Base-by-base conservation (phyloP, 2,329 filamentous ascomycete species). In the Talaromyces sp. region DNA sequence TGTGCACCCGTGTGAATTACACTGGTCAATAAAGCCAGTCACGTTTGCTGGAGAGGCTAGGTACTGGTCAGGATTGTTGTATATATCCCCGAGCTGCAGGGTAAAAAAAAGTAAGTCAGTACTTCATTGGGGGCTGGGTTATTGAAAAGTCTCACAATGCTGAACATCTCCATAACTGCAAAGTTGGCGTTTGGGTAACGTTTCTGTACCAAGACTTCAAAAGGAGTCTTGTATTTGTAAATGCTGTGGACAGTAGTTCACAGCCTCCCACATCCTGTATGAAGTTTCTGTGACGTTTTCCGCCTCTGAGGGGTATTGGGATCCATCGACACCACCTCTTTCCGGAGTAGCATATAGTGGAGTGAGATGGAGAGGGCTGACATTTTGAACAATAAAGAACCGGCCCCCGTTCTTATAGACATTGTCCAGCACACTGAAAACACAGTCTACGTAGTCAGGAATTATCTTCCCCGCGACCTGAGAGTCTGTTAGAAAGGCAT, bases 321-420 rank as follows among this genome's bases (percentile, higher is more conserved):
- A 78, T 17, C 69, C 65, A 13, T 69, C 68, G 1, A 80, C 68
- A 7, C 80, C 81, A 29, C 76, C 77, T 31, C 77, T 74, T 26
- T 73, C 77, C 0, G 77, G 77, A 2, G 77, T 76, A 0, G 83
- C 84, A 69, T 93, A 93, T 59, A 88, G 74, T 0, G 89, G 89
- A 1, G 84, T 76, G n/a, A 86, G 74, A 55, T 92, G 79, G 52
- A 93, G 77, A 0, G 90, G 89, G 0, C 82, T 84, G 17, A 83
- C 74, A 69, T 91, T 91, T 75, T 91, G 80, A 17, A 93, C 77
- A 2, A 92, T 86, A 64, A 93, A 91, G 62, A 85, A 85, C 13
- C 89, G 80, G 0, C 80, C 90, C 4, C 89, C 89, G 49, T 82
- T 80, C 35, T 78, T 73, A 74, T 93, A 90, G 1, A 93, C 75